Base-by-base conservation (phyloP, 1,284 basidiomycete genomes). In the Caloboletus firmus region DNA sequence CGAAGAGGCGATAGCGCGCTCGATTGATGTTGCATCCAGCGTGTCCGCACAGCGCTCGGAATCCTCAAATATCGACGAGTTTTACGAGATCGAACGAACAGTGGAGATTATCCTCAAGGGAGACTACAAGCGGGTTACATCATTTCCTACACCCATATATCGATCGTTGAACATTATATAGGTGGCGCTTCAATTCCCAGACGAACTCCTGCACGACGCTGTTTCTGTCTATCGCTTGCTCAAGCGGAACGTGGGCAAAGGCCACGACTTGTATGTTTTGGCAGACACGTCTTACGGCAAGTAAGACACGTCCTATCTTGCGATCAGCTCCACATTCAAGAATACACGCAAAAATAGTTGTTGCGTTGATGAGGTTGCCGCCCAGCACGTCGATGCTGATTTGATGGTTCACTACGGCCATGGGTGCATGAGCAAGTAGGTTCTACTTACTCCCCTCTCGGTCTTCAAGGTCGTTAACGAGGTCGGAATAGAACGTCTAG, bases 261-360 rank as follows among this genome's bases (percentile, higher is more conserved):
- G 68, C 18, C 74, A 74, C 54, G 85, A 95, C 61, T 76, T 94
- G 26, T 98, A 95, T 68, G 89, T 98, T 6, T 80, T 98, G 18
- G 95, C 95, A 13, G 96, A 98, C 73, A 98, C 95, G 26, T 97
- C 95, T 28, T 98, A 98, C 71, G 96, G 95, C 69, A 95, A 91
- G 93, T 84, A 74, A 62, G 85, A 30, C 10, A 40, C 51, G 17
- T 22, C 15, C 26, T 13, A 15, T 64, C 39, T 32, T 30, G 6
- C 18, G 18, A 39, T 40, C 7, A 10, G 2, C 34, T 39, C n/a
- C 42, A 49, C 32, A 30, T 50, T 70, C 28, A 59, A 35, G 20
- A 10, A 3, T 22, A 20, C 36, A 20, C 17, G 3, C 15, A 15
- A 13, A 41, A 37, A 24, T 45, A 97, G 94, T 65, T 99, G 96